These are phyloP conservation scores for Quercus gilva DNA, from an alignment of 306 rosid species.

Conservation along the genomic window DNA sequence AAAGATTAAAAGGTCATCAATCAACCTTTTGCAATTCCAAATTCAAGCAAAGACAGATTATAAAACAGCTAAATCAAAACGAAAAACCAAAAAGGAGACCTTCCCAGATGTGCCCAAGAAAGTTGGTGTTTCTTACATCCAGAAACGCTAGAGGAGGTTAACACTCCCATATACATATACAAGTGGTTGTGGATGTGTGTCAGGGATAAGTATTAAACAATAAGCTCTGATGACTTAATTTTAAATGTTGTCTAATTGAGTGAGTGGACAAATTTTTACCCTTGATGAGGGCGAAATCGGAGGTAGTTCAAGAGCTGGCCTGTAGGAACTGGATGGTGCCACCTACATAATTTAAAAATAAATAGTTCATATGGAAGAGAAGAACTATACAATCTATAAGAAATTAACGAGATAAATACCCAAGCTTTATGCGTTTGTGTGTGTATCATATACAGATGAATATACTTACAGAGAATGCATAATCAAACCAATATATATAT, in stretches of 20 bases:
- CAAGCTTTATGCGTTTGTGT: neutral
- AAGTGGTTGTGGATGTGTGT: neutral
- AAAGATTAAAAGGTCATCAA: neutral
- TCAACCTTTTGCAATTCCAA: neutral
- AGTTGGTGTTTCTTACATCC: neutral
- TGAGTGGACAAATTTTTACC: slow-evolving; percentile 38
- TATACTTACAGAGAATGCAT: neutral
- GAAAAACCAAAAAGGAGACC: no score
- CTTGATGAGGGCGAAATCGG: slow-evolving; percentile 46
- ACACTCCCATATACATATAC: neutral
- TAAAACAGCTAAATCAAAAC: neutral
- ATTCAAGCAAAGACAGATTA: neutral
- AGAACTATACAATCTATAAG: neutral
- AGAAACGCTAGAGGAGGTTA: neutral
- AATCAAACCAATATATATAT: slow-evolving; percentile 8
- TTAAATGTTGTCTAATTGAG: neutral
- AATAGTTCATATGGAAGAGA: slow-evolving; percentile 16
- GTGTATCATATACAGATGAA: neutral
- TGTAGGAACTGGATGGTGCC: slow-evolving; percentile 29
- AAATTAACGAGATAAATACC: slow-evolving; percentile 1
- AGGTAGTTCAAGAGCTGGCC: slow-evolving; percentile 51
- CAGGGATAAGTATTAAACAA: neutral
- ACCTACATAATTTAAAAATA: slow-evolving; percentile 39
- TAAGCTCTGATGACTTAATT: neutral
- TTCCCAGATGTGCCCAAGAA: neutral